Base-by-base conservation (phyloP, 2,329 filamentous ascomycete genomes). In the Fusarium incarnatum region DNA sequence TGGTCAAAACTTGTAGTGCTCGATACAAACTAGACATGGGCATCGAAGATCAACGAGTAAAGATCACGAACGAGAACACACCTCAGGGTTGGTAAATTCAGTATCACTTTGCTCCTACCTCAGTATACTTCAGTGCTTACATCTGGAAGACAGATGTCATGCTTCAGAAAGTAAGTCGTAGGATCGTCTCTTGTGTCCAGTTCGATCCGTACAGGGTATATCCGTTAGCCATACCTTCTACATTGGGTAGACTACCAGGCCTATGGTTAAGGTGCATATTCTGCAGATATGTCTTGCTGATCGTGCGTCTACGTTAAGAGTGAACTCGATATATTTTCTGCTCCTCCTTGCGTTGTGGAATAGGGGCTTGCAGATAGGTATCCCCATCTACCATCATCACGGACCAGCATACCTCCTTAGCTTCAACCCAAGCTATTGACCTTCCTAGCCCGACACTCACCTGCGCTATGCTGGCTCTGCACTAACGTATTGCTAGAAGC, bases 401-500 rank as follows among this genome's bases (percentile, higher is more conserved):
- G 18, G 23, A 20, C 32, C 49, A 52, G 11, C 13, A 16, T 52
- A 25, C 32, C 27, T n/a, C 10, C 30, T 50, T 40, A 25, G 18
- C 32, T 20, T 23, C 41, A n/a, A 27, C n/a, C 13, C 32, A 16
- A 41, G 22, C 18, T 27, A 25, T 41, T 40, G 18, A 41, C 40
- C 48, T 50, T 50, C 52, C 37, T 56, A 45, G 54, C 52, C n/a
- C 11, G 52, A 57, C 8, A 25, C 18, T 20, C 25, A 58, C 40
- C 27, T 45, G 40, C 44, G 23, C 60, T 49, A 47, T 30, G 22
- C 28, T 27, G 9, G 34, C 18, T 32, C 16, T 47, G 15, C 23
- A 46, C 30, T 28, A 27, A 20, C n/a, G 16, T 20, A 28, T 22
- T 23, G 28, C 18, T 18, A 23, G 34, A n/a, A 32, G 13, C 25